Evolutionary conservation across 148 eudicot genomes (phyloP), one percentile per base, ranked within the genome.

Genomic region (Rhododendron henanense): DNA sequence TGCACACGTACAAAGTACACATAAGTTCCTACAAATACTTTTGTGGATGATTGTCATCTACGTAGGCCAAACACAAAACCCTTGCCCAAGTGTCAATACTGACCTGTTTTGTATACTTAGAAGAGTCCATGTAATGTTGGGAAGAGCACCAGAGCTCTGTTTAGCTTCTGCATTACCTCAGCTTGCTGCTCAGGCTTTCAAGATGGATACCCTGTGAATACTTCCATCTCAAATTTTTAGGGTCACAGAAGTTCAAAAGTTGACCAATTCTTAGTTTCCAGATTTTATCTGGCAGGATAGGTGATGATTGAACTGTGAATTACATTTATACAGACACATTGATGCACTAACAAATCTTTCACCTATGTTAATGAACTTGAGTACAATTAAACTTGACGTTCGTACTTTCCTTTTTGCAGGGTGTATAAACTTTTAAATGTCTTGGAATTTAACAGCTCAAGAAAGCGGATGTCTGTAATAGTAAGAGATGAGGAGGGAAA

Each of bases 381-480:
- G 44, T 76, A 73, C 0, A 74, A 45, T 33, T 45, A 48, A 45
- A 51, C n/a, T 8, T 65, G 74, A 85, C n/a, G 7, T 23, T 18
- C n/a, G 67, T 8, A 25, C 77, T 85, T 85, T 82, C 63, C n/a
- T 79, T 48, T 65, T 37, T 89, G 87, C 93, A 96, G 97, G 94
- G 84, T 90, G 57, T 96, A 92, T 74, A 90, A 87, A 73, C 88
- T 96, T 86, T 65, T 96, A 87, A 91, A 90, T 83, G 92, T 96
- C 75, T 88, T 96, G 83, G 99, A 96, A 90, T 96, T 96, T 77
- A 94, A 94, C 77, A 96, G 99, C 88, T 86, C 96, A 37, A 88
- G 99, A 84, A 96, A 93, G 89, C 84, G 98, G 86, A 96, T 96
- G 99, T 94, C 99, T 1, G 99, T 96, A 44, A 91, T 96, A 81